Conservation (phyloP, 768 basidiomycete species). For the Phlebiopsis flavidoalba region DNA sequence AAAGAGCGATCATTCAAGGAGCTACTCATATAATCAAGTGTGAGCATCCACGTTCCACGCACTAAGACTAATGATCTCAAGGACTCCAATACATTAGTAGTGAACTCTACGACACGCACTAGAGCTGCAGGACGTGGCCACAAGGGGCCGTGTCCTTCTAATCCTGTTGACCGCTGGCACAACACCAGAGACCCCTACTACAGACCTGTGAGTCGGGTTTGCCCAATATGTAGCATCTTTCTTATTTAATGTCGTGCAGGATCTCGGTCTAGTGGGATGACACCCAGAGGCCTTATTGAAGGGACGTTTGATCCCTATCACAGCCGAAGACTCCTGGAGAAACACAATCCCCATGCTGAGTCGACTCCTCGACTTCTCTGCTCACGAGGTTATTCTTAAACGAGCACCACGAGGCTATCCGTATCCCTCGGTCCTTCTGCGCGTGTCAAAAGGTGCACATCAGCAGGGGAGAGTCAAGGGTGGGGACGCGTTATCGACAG, state of each 20-base stretch:
- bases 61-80: no score
- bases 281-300: slow-evolving; percentile 33
- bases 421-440: slow-evolving; percentile 31
- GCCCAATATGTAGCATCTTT: no score
- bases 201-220: no score
- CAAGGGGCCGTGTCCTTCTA: no score
- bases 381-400: slow-evolving; percentile 27
- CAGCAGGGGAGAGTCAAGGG: slow-evolving; percentile 30
- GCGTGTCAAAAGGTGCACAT: slow-evolving; percentile 32
- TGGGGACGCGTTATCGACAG: slow-evolving; percentile 28
- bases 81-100: no score
- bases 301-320: slow-evolving; percentile 22
- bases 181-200: no score
- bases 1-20: slow-evolving; percentile 22
- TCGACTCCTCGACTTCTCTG: slow-evolving; percentile 25
- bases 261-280: slow-evolving; percentile 44
- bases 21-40: slow-evolving; percentile 26
- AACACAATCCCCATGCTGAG: slow-evolving; percentile 25
- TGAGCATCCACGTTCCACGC: slow-evolving; percentile 8
- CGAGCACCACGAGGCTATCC: slow-evolving; percentile 29
- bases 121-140: no score
- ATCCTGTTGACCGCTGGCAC: not conserved
- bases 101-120: no score
- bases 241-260: no score
- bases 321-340: slow-evolving; percentile 24